Evolutionary conservation across 2,329 filamentous ascomycete genomes (phyloP), one percentile per base, ranked within the genome.

Genomic region (Ophiostoma quercus): DNA sequence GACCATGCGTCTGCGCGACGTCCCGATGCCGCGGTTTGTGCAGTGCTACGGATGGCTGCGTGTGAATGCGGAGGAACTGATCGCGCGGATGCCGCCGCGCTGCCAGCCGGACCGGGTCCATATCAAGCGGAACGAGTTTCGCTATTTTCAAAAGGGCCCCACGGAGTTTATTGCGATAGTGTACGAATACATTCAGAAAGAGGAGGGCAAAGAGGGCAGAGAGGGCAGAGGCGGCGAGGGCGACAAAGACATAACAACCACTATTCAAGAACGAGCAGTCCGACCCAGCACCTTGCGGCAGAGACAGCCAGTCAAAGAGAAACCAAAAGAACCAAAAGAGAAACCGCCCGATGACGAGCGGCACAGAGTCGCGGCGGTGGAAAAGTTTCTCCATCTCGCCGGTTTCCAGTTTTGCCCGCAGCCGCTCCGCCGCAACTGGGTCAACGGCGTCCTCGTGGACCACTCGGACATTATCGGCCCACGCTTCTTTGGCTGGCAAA

Each of bases 341-440:
- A 57, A 57, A 12, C 51, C 51, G 25, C 8, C 51, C 8, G 22
- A 57, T 12, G 51, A 57, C n/a, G 51, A 57, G 51, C 51, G 6
- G n/a, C n/a, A 25, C 9, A 57, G 51, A 57, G 51, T 57, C 51
- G n/a, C n/a, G 25, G 51, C 51, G n/a, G 51, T 57, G 22, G 51
- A 57, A 57, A 57, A 25, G 51, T 57, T 57, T 3, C 51, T 57
- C 51, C 22, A 57, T 57, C 51, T 57, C 51, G 51, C n/a, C 51
- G 51, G 51, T n/a, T 57, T 57, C 51, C 51, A 57, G 51, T 57
- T 57, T 57, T 57, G 51, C 25, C 51, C 51, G 51, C 51, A 57
- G 51, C 51, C 51, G 51, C 51, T 57, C 51, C 51, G 51, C 51
- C 51, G 51, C 51, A 57, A 57, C 51, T 57, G 51, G 51, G 12